phyloP scores from a whole-genome alignment of 2,329 filamentous ascomycete genomes.

The Fusarium palustre region DNA sequence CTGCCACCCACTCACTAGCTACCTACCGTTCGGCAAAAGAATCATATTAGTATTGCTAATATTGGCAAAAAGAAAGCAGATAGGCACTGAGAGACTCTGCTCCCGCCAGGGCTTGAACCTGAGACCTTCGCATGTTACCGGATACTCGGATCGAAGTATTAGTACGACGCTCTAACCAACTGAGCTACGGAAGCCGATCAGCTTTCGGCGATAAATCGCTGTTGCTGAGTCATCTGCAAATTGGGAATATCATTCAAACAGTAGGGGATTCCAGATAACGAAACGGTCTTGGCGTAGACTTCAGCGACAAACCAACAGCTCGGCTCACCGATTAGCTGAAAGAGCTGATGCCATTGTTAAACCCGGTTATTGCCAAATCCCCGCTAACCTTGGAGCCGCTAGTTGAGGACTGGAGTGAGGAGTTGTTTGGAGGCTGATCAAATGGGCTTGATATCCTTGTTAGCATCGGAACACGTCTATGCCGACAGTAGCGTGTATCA shows the following conservation, averaged over 20 bases:
- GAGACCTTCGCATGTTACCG: conserved; percentile 48
- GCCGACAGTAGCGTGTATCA: conserved; percentile 4
- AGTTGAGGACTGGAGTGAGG: background rate
- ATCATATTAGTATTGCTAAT: background rate
- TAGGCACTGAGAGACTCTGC: conserved; percentile 39
- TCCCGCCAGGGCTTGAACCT: conserved; percentile 49
- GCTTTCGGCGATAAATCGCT: conserved; percentile 9
- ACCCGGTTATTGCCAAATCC: background rate
- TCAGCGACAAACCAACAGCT: background rate
- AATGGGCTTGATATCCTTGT: background rate
- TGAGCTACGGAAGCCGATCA: conserved; percentile 48
- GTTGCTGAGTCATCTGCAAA: background rate
- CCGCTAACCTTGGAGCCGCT: background rate
- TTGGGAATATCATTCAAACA: background rate
- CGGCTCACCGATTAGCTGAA: fast-evolving
- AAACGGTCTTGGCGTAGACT: background rate
- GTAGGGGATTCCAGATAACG: background rate
- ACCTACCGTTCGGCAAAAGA: background rate
- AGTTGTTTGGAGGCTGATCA: background rate
- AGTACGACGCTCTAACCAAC: conserved; percentile 49
- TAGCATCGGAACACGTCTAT: background rate
- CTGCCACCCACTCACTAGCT: too few species aligned
- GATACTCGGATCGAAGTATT: conserved; percentile 1
- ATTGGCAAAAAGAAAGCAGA: conserved; percentile 10
- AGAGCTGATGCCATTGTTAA: background rate